These are phyloP conservation scores for Starmerella bombicola DNA, from an alignment of 805 yeast species.

Conservation along the genomic window DNA sequence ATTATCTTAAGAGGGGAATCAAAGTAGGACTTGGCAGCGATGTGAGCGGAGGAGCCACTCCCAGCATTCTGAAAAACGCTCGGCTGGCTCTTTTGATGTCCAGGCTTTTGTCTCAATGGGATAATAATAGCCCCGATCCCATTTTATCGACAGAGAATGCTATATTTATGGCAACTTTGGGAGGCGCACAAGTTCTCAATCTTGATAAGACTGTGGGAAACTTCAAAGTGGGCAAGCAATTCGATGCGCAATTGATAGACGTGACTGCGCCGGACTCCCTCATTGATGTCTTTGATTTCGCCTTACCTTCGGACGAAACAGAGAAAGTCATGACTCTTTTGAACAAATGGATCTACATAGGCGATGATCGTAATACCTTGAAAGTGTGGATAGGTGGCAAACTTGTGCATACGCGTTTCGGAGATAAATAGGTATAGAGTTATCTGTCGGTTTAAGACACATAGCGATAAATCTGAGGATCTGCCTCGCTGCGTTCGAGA, in stretches of 20 bases:
- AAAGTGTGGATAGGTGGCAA: constrained; percentile 77
- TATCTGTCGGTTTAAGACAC: constrained; percentile 12
- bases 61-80: constrained; percentile 51
- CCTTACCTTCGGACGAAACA: constrained; percentile 17
- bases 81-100: constrained; percentile 63
- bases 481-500: constrained; percentile 53
- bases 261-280: constrained; percentile 41
- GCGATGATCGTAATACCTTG: constrained; percentile 81
- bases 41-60: constrained; percentile 63
- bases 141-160: constrained; percentile 59
- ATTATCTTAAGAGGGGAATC: constrained; percentile 49
- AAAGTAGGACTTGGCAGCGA: constrained; percentile 77
- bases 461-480: constrained; percentile 14
- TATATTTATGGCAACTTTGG: constrained; percentile 69
- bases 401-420: constrained; percentile 40
- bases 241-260: constrained; percentile 73
- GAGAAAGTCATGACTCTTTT: constrained; percentile 44
- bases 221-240: constrained; percentile 64
- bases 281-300: constrained; percentile 64
- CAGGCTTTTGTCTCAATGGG: constrained; percentile 52
- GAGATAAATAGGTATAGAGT: too few species aligned
- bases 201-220: constrained; percentile 49
- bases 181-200: constrained; percentile 72
- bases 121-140: constrained; percentile 29
- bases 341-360: constrained; percentile 84